Evolutionary conservation across 192 early-diverging fungal species (phyloP).

Genomic region (Coemansia sp.): DNA sequence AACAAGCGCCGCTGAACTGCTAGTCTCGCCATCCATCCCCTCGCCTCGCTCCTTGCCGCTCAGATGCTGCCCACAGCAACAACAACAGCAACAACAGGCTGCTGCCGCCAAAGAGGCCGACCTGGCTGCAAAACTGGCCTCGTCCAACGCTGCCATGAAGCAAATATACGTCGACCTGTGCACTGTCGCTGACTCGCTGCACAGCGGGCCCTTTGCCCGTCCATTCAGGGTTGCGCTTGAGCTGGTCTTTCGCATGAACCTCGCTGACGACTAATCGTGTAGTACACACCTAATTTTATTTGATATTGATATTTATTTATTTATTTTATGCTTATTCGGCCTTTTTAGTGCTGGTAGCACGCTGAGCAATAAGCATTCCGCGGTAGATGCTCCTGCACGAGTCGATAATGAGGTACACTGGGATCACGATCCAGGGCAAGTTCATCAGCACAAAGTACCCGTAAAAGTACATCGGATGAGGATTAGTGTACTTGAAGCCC

Average conservation of each 20-base stretch:
- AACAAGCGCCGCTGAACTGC: not conserved
- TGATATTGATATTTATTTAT: not conserved
- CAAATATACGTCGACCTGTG: constrained; percentile 50
- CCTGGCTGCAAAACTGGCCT: not conserved
- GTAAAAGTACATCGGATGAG: constrained; percentile 84
- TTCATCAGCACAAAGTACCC: constrained; percentile 90
- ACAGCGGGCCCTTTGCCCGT: constrained; percentile 59
- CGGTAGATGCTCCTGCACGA: constrained; percentile 57
- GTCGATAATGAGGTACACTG: constrained; percentile 57
- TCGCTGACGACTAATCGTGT: constrained; percentile 10
- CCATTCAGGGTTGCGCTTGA: constrained; percentile 62
- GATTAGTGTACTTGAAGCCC: constrained; percentile 67
- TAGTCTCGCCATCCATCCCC: not conserved
- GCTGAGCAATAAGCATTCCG: constrained; percentile 58
- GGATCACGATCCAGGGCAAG: constrained; percentile 81
- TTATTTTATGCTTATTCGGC: constrained; percentile 23
- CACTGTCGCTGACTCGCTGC: constrained; percentile 60
- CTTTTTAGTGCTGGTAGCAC: constrained; percentile 55
- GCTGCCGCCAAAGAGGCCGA: not conserved
- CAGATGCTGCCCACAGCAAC: not conserved
- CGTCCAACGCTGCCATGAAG: constrained; percentile 3
- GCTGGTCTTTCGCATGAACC: constrained; percentile 62
- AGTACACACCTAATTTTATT: not conserved
- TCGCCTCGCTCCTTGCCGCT: not conserved
- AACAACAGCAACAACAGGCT: not conserved